Conservation (phyloP, 1,139 yeast genomes). For the Wickerhamomyces sp. region DNA sequence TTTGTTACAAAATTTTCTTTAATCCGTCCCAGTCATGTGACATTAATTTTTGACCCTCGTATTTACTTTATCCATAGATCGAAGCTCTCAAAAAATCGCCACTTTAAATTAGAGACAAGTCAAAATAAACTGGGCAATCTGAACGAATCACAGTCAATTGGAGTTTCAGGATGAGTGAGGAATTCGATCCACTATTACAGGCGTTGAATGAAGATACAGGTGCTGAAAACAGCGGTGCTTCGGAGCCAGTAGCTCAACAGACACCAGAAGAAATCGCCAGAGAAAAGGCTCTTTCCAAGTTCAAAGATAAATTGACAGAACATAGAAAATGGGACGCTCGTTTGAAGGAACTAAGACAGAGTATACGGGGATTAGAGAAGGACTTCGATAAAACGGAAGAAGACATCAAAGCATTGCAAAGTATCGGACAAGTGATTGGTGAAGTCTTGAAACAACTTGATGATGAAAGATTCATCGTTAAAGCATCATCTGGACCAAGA, state of each 20-base stretch:
- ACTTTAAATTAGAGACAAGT: not conserved
- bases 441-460: conserved; percentile 95
- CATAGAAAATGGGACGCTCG: conserved; percentile 95
- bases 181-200: conserved; percentile 67
- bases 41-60: not conserved
- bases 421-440: conserved; percentile 97
- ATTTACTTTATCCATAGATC: not conserved
- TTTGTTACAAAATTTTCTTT: not conserved
- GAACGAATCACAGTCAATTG: not conserved
- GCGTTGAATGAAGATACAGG: conserved; percentile 47
- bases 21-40: not conserved
- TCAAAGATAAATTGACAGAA: conserved; percentile 82
- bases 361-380: conserved; percentile 78
- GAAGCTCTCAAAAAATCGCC: not conserved
- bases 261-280: conserved; percentile 61
- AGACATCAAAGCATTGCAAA: conserved; percentile 93
- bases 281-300: conserved; percentile 70
- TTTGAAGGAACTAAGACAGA: conserved; percentile 76
- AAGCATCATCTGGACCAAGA: conserved; percentile 96
- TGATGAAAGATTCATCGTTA: conserved; percentile 92
- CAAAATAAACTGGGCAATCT: not conserved
- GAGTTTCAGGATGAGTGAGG: conserved; percentile 47
- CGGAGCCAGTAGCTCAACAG: conserved; percentile 28
- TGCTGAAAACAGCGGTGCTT: conserved; percentile 4
- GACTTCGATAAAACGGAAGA: conserved; percentile 92